Conservation (phyloP, 2,329 filamentous ascomycete genomes). For the Xylariaceae sp. region DNA sequence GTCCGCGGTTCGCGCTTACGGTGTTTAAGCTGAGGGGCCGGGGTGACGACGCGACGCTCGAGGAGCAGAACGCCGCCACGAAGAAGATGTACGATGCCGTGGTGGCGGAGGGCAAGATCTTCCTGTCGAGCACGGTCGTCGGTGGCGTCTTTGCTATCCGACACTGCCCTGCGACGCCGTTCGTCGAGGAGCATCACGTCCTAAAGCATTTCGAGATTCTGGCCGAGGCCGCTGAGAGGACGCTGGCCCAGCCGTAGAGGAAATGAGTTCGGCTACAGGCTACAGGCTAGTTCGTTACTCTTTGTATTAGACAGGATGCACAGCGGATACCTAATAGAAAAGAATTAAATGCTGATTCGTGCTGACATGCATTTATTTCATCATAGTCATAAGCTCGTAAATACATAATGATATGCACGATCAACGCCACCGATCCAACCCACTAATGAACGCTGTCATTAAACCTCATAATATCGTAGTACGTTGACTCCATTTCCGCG, state of each 20-base stretch:
- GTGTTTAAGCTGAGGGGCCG: constrained; percentile 65
- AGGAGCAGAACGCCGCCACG: constrained; percentile 68
- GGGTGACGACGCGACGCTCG: constrained; percentile 35
- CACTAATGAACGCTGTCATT: not conserved
- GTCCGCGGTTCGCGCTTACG: constrained; percentile 76
- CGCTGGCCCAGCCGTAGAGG: constrained; percentile 38
- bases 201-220: constrained; percentile 74
- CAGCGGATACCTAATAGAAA: not conserved
- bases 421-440: not conserved
- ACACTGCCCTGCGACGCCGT: constrained; percentile 72
- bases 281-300: no score
- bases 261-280: not conserved
- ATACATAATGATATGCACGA: not conserved
- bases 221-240: constrained; percentile 63
- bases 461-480: not conserved
- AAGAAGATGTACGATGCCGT: constrained; percentile 75
- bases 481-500: not conserved
- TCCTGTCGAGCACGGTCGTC: constrained; percentile 77
- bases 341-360: not conserved
- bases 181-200: constrained; percentile 73
- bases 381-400: not conserved
- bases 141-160: constrained; percentile 77
- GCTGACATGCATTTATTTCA: no score
- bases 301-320: not conserved
- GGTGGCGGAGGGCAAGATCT: constrained; percentile 76